phyloP scores from a whole-genome alignment of 345 rosid genomes.

The Xanthoceras sorbifolium region DNA sequence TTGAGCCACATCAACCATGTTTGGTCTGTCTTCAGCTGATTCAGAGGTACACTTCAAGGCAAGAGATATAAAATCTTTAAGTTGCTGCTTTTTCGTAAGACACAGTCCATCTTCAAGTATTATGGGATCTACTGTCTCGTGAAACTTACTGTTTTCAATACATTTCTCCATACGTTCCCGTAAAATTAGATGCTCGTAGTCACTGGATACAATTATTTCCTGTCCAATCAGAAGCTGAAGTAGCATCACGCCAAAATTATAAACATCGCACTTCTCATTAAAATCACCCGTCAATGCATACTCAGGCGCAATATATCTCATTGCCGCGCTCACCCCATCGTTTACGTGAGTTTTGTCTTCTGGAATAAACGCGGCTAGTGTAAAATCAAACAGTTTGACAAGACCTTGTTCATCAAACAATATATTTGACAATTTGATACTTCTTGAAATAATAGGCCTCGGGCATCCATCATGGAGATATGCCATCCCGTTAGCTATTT shows the following conservation, averaged over 20 bases:
- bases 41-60: not conserved
- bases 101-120: slow-evolving; percentile 7
- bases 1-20: slow-evolving; percentile 29
- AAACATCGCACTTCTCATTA: not conserved
- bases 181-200: not conserved
- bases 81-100: not conserved
- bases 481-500: not conserved
- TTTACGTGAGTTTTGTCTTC: slow-evolving; percentile 2
- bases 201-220: not conserved
- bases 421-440: not conserved
- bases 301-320: not conserved
- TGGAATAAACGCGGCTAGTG: not conserved
- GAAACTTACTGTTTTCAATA: not conserved
- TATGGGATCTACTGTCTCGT: slow-evolving; percentile 16
- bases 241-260: not conserved
- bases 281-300: not conserved
- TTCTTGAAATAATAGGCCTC: not conserved
- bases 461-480: not conserved
- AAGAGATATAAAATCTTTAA: slow-evolving; percentile 4
- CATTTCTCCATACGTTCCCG: not conserved
- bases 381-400: slow-evolving; percentile 5
- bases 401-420: not conserved
- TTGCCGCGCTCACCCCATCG: not conserved
- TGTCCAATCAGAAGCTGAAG: not conserved
- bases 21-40: slow-evolving; percentile 20